Evolutionary conservation across 1,139 yeast genomes (phyloP).

Genomic region (Komagataea norvegica): DNA sequence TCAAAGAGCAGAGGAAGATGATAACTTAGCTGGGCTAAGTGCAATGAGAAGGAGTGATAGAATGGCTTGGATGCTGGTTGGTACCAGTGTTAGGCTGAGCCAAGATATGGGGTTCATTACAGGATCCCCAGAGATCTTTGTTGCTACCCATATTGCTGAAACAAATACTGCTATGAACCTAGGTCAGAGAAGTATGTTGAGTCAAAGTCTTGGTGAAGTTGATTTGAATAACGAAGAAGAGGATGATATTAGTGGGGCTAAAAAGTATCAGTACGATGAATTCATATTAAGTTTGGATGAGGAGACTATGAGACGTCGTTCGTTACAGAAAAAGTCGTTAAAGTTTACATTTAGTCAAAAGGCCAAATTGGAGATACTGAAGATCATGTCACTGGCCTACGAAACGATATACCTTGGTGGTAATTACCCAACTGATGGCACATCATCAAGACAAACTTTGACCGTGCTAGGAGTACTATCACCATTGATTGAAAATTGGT

Average conservation of each 20-base stretch:
- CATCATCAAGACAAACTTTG: conserved; percentile 61
- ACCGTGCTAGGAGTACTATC: conserved; percentile 68
- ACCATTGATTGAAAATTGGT: conserved; percentile 79
- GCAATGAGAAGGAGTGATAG: conserved; percentile 85
- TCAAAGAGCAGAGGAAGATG: conserved; percentile 35
- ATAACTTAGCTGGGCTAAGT: conserved; percentile 64
- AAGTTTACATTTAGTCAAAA: conserved; percentile 60
- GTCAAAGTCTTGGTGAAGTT: conserved; percentile 60
- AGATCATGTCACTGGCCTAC: conserved; percentile 77
- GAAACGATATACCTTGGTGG: conserved; percentile 64
- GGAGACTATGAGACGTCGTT: conserved; percentile 26
- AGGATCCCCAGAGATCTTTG: conserved; percentile 63
- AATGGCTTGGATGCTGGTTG: conserved; percentile 92
- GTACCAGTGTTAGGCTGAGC: conserved; percentile 80
- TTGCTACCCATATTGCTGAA: conserved; percentile 84
- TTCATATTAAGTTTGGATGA: conserved; percentile 30
- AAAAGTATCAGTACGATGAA: conserved; percentile 25
- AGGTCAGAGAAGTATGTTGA: conserved; percentile 63
- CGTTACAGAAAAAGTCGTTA: conserved; percentile 26
- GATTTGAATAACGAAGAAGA: conserved; percentile 48
- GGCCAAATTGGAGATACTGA: conserved; percentile 75
- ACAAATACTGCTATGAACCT: conserved; percentile 69
- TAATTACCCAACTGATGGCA: conserved; percentile 46
- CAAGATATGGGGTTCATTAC: conserved; percentile 84
- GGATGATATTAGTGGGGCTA: conserved; percentile 26